phyloP scores from a whole-genome alignment of 1,284 basidiomycete genomes.

The Rhodotorula mucilaginosa region DNA sequence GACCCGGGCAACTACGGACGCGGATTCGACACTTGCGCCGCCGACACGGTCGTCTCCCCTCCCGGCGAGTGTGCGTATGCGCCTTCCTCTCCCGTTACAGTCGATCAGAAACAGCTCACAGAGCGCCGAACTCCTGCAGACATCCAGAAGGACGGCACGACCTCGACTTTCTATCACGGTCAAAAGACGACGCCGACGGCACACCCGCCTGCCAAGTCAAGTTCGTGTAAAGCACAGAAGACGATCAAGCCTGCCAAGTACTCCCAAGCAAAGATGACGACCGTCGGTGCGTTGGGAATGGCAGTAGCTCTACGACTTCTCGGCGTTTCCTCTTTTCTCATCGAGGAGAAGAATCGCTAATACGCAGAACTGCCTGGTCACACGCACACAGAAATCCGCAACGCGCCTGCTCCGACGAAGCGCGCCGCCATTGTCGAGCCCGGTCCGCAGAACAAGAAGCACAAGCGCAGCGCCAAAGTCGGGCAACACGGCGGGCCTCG shows the following conservation, averaged over 20 bases:
- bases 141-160: slow-evolving; percentile 25
- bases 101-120: background rate
- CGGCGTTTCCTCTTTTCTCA: background rate
- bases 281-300: background rate
- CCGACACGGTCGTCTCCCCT: slow-evolving; percentile 56
- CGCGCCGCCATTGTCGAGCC: no score
- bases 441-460: no score
- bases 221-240: slow-evolving; percentile 53
- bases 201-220: slow-evolving; percentile 53
- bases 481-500: no score
- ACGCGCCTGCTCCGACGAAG: no score
- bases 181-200: slow-evolving; percentile 56
- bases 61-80: slow-evolving; percentile 56
- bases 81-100: background rate
- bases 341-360: no score
- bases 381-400: no score
- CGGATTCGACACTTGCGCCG: slow-evolving; percentile 57
- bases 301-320: no score
- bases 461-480: no score
- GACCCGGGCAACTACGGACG: slow-evolving; percentile 57
- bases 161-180: slow-evolving; percentile 48
- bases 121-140: background rate
- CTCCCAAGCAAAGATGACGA: background rate
- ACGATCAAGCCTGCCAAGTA: slow-evolving; percentile 48
- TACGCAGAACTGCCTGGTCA: no score